Conservation (phyloP, 2,329 filamentous ascomycete genomes). For the Aspergillus awamori region DNA sequence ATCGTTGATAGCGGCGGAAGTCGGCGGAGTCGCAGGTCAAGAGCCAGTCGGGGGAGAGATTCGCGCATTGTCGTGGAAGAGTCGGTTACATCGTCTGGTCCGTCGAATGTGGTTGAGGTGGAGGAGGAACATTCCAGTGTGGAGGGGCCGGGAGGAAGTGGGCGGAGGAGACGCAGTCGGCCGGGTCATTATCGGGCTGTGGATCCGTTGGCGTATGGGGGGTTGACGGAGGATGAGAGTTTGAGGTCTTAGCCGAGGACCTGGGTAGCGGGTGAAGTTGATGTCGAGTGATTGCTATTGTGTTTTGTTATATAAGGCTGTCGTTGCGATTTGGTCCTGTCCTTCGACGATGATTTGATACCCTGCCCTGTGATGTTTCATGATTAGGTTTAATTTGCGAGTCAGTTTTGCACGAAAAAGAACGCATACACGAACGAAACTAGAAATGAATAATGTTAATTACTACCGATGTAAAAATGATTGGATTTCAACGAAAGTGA, state of each 20-base stretch:
- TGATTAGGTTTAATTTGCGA: slow-evolving; percentile 7
- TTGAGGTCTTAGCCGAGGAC: slow-evolving; percentile 3
- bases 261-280: background rate
- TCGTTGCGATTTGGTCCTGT: background rate
- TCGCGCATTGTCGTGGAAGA: slow-evolving; percentile 38
- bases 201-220: slow-evolving; percentile 44
- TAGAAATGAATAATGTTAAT: background rate
- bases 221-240: slow-evolving; percentile 23
- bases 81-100: slow-evolving; percentile 30
- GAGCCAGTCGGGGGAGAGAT: background rate
- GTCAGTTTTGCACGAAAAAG: background rate
- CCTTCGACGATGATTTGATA: slow-evolving; percentile 2
- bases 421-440: background rate
- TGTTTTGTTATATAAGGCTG: background rate
- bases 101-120: slow-evolving; percentile 59
- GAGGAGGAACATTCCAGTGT: slow-evolving; percentile 56
- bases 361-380: background rate
- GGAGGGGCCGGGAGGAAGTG: slow-evolving; percentile 28
- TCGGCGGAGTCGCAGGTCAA: slow-evolving; percentile 35
- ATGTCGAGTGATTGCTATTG: background rate
- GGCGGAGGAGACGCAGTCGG: slow-evolving; percentile 38
- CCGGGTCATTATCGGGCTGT: slow-evolving; percentile 53
- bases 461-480: background rate
- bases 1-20: slow-evolving; percentile 21
- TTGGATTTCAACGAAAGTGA: background rate